Base-by-base conservation (phyloP, 805 yeast species). In the Zygosaccharomyces bailii region DNA sequence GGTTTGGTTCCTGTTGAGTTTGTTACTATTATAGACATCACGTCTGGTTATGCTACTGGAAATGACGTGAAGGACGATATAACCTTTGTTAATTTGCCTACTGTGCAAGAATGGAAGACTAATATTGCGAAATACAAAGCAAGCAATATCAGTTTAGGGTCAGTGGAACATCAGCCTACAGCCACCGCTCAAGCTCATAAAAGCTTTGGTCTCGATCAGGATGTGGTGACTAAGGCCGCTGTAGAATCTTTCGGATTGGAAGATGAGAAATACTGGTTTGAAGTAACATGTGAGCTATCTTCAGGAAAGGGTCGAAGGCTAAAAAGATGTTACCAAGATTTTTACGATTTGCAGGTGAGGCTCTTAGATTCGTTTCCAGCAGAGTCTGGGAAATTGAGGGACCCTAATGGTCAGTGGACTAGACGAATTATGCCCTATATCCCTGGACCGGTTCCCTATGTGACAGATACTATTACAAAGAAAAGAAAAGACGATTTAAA, bases 71-170 rank as follows among this genome's bases (percentile, higher is more conserved):
- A 64, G 53, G 79, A 73, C 32, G 84, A 82, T 35, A 83, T 93
- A 33, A 69, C 72, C 40, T 68, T 70, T 23, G 88, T 86, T 34
- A 78, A 79, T 42, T 75, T 93, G 50, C 99, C 99, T 11, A 81
- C 90, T 0, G 96, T 93, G 13, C 96, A 89, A 51, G 93, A 89
- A 61, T 93, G 99, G 99, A 93, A 93, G 67, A 78, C 76, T 43
- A 79, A 79, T 53, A 88, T 93, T 21, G 96, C 96, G 11, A 86
- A 80, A 63, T 95, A 93, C 66, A 91, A 91, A 67, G 96, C 96
- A 1, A 80, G 87, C 51, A 82, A 90, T 29, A 86, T 88, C 34
- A 84, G 88, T 5, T 67, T 87, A 43, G 87, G 86, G 3, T 66
- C 71, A 29, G 73, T 78, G 19, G 81, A 76, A 38, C 73, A 69